A percentile compares a stretch with the other conserved stretches of the same genome.
phyloP scores from a whole-genome alignment of 441 rosid genomes.

The Hura crepitans region DNA sequence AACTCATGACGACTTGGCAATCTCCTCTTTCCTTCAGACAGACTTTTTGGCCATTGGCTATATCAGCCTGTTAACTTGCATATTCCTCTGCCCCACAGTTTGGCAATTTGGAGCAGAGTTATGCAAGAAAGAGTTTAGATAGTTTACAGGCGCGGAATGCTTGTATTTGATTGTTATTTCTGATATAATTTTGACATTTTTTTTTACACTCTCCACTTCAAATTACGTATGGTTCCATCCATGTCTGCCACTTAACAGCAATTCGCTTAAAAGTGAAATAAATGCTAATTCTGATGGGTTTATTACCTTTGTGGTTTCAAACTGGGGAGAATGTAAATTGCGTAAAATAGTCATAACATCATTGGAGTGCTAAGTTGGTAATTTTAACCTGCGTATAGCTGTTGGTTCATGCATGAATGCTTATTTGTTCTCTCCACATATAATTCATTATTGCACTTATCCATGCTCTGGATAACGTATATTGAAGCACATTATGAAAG shows the following conservation, averaged over 20 bases:
- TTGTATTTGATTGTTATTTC: neutral
- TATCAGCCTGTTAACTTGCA: neutral
- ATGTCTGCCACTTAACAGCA: neutral
- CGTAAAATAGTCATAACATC: neutral
- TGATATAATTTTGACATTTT: neutral
- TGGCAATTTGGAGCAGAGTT: neutral
- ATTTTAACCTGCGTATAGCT: slow-evolving; percentile 2
- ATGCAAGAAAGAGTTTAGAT: neutral
- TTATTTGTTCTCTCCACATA: neutral
- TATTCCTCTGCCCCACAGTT: neutral
- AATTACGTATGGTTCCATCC: neutral
- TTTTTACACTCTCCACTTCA: neutral
- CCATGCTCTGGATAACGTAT: neutral
- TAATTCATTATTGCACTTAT: slow-evolving; percentile 6
- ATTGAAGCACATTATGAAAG: neutral
- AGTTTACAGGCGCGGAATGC: neutral
- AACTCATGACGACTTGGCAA: neutral
- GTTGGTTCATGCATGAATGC: slow-evolving; percentile 9
- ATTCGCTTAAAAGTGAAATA: neutral
- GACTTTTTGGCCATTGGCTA: neutral
- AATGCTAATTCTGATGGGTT: neutral
- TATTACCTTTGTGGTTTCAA: too few relatives aligned
- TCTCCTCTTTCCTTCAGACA: neutral
- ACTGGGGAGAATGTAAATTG: too few relatives aligned
- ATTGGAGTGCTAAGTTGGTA: neutral